Evolutionary conservation across 2,329 filamentous ascomycete genomes (phyloP), one percentile per base, ranked within the genome.

Genomic region (Drechslerella coelobrocha): DNA sequence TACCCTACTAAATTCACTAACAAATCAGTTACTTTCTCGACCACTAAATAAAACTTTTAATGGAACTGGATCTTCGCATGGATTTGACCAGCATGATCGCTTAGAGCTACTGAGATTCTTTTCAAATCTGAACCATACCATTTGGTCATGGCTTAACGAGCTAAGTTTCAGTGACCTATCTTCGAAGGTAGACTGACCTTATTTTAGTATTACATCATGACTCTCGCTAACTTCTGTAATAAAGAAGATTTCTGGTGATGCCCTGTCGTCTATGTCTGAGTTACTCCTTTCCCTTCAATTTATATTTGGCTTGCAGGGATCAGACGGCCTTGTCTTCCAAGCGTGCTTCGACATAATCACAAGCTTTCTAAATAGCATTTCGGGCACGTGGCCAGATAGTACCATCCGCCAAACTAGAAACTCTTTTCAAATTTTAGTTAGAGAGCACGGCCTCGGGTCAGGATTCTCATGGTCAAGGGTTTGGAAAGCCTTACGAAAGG

Each of bases 401-500:
- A 63, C 48, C 10, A 51, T 71, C 21, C 37, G 54, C 19, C 26
- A 63, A 26, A 63, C 48, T 7, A 61, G 50, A 45, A 8, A 34
- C 10, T 53, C 59, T 21, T 52, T 63, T 7, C 59, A 59, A n/a
- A 50, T 8, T 8, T 34, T 71, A 27, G 51, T 63, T 19, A 54
- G 59, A 27, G 53, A 62, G 5, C 54, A 71, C 21, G 66, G 66
- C 7, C 39, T 71, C 14, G 66, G 66, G 14, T 71, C 66, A 6
- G 66, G 66, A 12, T 71, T 63, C 19, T 71, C 66, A 23, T 71
- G 66, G 66, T 63, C 57, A 3, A 59, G 66, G 17, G 8, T 71
- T 12, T 71, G 66, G 66, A 71, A 63, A 51, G 14, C 39, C 12
- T 27, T 71, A 10, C 52, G 66, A 21, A 34, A 45, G 12, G 41